phyloP scores from a whole-genome alignment of 176 grass and related monocot species.

The Pontederia paniculata region DNA sequence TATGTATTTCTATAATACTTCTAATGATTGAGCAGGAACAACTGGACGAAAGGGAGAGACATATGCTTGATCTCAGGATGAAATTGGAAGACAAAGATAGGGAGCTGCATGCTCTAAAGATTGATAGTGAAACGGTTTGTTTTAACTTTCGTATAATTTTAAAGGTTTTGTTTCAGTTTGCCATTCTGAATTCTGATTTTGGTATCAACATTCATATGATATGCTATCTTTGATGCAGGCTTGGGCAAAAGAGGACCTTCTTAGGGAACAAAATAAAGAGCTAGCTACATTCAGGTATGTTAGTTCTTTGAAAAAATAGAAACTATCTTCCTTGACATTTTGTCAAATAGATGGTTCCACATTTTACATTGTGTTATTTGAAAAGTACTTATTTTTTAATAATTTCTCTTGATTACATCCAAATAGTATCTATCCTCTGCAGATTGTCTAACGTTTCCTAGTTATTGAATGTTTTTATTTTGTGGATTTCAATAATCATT shows the following conservation, averaged over 20 bases:
- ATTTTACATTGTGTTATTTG: too few relatives aligned
- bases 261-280: conserved; percentile 96
- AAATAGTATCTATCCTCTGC: too few relatives aligned
- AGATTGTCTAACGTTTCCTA: too few relatives aligned
- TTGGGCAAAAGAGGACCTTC: conserved; percentile 97
- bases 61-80: conserved; percentile 80
- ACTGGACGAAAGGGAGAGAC: conserved; percentile 77
- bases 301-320: too few relatives aligned
- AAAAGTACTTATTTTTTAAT: not conserved
- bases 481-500: too few relatives aligned
- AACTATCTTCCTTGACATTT: too few relatives aligned
- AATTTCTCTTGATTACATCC: not conserved
- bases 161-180: not conserved
- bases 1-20: too few relatives aligned
- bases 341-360: too few relatives aligned
- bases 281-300: conserved; percentile 63
- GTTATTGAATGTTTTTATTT: too few relatives aligned
- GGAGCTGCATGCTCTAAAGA: conserved; percentile 66
- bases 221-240: conserved; percentile 37
- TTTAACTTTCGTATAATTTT: conserved; percentile 6
- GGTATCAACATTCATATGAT: conserved; percentile 4
- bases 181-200: conserved; percentile 1
- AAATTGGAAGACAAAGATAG: conserved; percentile 77
- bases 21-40: conserved; percentile 51
- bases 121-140: conserved; percentile 88